phyloP scores from a whole-genome alignment of 2,329 filamentous ascomycete genomes.

The Cordyceps farinosa region DNA sequence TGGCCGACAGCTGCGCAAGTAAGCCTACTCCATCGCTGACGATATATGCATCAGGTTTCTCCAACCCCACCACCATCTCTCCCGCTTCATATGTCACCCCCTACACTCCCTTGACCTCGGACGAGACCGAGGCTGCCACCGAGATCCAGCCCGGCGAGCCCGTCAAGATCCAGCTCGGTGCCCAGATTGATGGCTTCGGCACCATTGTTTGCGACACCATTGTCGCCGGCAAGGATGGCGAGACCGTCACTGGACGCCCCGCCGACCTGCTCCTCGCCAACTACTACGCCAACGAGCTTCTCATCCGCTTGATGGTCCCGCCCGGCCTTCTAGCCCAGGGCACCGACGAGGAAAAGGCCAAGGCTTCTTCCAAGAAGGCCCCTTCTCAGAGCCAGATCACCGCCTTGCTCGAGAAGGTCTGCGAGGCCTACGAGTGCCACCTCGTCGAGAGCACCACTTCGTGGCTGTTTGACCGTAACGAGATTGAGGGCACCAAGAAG shows the following conservation, averaged over 20 bases:
- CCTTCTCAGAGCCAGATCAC: constrained; percentile 86
- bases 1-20: constrained; percentile 22
- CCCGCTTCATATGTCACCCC: constrained; percentile 93
- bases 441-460: constrained; percentile 97
- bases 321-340: constrained; percentile 80
- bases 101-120: constrained; percentile 87
- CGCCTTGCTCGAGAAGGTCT: constrained; percentile 82
- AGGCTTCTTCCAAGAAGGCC: constrained; percentile 77
- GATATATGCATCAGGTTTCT: constrained; percentile 59
- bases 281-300: constrained; percentile 91
- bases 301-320: constrained; percentile 85
- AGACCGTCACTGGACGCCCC: constrained; percentile 67
- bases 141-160: constrained; percentile 81
- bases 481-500: constrained; percentile 97
- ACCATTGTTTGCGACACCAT: constrained; percentile 95
- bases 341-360: constrained; percentile 92
- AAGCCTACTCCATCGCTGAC: constrained; percentile 20
- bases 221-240: constrained; percentile 63
- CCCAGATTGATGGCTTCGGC: constrained; percentile 95
- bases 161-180: constrained; percentile 98
- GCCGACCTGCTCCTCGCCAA: constrained; percentile 89
- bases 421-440: constrained; percentile 85
- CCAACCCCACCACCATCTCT: constrained; percentile 92
- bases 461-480: constrained; percentile 94
- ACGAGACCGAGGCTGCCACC: constrained; percentile 76